Base-by-base conservation (phyloP, 345 rosid species). In the Salix dunnii region DNA sequence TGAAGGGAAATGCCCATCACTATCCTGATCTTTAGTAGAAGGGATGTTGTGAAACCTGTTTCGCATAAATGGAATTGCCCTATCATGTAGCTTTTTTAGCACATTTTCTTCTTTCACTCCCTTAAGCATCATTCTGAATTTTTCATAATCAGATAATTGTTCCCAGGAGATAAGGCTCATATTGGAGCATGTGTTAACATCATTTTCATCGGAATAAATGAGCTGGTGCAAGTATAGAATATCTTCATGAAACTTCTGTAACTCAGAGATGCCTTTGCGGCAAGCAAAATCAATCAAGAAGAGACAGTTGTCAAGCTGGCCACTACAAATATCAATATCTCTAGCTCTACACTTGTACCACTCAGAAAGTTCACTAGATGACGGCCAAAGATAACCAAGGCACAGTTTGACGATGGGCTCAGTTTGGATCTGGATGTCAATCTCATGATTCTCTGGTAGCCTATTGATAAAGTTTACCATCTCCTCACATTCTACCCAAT, bases 401-500 rank as follows among this genome's bases (percentile, higher is more conserved):
- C 80, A 82, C 82, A 70, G 84, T 88, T 84, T 89, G 78, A 91
- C 82, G 82, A 96, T 83, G 65, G 90, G 87, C 82, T 96, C 98
- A 31, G 99, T 93, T 85, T 87, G 87, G 77, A 90, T 82, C 79
- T 82, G 89, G 74, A 72, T 67, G 65, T 69, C 79, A 28, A 77
- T 84, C 79, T 88, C 89, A 70, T 79, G 78, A 77, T 82, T 87
- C 80, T 81, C 85, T 17, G 94, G 92, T 79, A 89, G 77, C 60
- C 75, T 87, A 38, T 78, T 87, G n/a, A 93, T 84, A 81, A 81
- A 93, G 58, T 53, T 79, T 31, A 87, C 86, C 97, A 88, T 91
- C 84, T 81, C 88, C 80, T 88, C 94, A 81, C 98, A 90, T 86
- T 93, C 99, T 86, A 96, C 92, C 99, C 99, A 93, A 86, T 96